These are phyloP conservation scores for Ophiostoma sp. DNA, from an alignment of 2,329 filamentous ascomycete species.

Conservation along the genomic window DNA sequence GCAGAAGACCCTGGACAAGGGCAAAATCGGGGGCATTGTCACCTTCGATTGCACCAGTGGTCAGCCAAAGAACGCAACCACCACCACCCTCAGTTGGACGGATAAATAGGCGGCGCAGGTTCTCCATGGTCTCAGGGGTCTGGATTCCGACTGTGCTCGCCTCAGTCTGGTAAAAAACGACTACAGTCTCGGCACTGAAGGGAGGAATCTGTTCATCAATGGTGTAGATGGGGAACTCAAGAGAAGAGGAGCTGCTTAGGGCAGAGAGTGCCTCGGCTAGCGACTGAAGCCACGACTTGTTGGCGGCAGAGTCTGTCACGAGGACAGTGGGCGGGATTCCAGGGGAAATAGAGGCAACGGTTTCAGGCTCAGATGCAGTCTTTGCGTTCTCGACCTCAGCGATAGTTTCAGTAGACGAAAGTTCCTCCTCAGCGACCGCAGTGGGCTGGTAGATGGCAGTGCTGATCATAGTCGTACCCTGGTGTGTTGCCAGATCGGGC, in stretches of 20 bases:
- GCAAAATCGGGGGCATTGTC: constrained; percentile 31
- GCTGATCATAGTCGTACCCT: constrained; percentile 27
- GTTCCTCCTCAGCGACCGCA: not conserved
- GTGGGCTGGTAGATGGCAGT: constrained; percentile 20
- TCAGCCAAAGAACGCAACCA: constrained; percentile 35
- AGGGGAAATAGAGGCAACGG: not conserved
- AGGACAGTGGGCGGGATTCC: constrained; percentile 10
- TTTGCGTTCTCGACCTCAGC: not conserved
- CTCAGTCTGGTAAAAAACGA: constrained; percentile 25
- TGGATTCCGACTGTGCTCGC: constrained; percentile 24
- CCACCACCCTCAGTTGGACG: constrained; percentile 21
- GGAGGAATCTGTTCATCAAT: constrained; percentile 15
- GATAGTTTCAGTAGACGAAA: not conserved
- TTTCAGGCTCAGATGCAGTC: not conserved
- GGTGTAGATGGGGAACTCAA: constrained; percentile 14
- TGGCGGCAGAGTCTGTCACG: constrained; percentile 23
- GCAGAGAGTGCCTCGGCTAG: not conserved
- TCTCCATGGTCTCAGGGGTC: constrained; percentile 30
- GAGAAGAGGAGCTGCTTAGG: not conserved
- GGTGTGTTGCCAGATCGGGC: constrained; percentile 25
- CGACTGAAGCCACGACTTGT: constrained; percentile 21
- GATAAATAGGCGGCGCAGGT: constrained; percentile 31
- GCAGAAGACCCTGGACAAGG: constrained; percentile 34
- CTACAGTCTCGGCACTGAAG: constrained; percentile 10
- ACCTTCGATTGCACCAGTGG: constrained; percentile 30